These are phyloP conservation scores for Evansstolkia leycettana DNA, from an alignment of 495 filamentous ascomycete species.

Conservation along the genomic window DNA sequence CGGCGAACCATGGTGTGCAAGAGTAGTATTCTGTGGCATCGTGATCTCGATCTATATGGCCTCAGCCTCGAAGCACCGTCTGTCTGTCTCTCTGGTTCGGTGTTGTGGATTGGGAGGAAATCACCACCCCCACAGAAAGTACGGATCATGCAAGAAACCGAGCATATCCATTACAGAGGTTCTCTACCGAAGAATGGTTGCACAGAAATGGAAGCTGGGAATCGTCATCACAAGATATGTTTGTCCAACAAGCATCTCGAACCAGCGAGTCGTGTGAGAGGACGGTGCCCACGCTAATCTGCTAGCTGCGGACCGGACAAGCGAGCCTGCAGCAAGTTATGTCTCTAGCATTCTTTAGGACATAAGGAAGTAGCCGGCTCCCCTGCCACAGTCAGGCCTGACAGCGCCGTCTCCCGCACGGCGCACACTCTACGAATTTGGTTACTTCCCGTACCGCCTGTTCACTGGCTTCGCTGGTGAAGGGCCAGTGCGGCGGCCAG, in stretches of 20 bases:
- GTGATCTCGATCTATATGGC: too few species aligned
- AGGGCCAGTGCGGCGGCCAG: conserved; percentile 14
- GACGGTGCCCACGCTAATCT: conserved; percentile 7
- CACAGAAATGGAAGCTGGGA: too few species aligned
- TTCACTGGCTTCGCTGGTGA: conserved; percentile 7
- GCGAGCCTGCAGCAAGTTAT: conserved; percentile 3
- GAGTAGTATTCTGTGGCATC: too few species aligned
- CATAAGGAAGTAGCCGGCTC: too few species aligned
- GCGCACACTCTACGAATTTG: not conserved
- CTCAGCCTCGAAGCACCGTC: too few species aligned
- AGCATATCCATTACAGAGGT: too few species aligned
- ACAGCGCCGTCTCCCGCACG: not conserved
- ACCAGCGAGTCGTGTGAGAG: conserved; percentile 2
- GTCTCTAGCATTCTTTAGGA: conserved; percentile 4
- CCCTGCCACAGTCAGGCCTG: not conserved
- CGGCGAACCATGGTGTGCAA: not conserved
- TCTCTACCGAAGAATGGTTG: too few species aligned
- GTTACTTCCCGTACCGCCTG: not conserved
- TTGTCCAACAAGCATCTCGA: not conserved
- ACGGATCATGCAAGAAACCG: too few species aligned
- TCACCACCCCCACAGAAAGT: too few species aligned
- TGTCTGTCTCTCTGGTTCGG: too few species aligned
- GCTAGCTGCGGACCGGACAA: conserved; percentile 2
- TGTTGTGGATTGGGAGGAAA: too few species aligned
- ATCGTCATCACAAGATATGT: too few species aligned